These are phyloP conservation scores for Claviceps maximensis DNA, from an alignment of 2,329 filamentous ascomycete genomes.

Conservation along the genomic window DNA sequence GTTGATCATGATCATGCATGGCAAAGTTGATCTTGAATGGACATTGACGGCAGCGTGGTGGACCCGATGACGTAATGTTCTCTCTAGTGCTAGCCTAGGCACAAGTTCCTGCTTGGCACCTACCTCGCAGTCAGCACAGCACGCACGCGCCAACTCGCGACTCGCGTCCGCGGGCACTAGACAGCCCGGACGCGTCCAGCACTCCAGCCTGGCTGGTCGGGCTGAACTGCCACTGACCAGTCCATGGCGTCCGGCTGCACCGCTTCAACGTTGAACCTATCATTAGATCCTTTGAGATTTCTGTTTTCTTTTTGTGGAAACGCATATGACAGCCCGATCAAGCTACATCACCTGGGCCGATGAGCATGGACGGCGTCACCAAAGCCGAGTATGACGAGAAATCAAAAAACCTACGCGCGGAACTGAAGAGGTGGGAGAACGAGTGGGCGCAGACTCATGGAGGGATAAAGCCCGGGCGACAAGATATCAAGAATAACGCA, in stretches of 20 bases:
- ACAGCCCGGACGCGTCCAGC: neutral
- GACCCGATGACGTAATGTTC: no score
- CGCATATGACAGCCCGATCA: neutral
- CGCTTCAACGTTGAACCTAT: neutral
- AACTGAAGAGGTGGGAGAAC: constrained; percentile 64
- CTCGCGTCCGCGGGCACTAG: neutral
- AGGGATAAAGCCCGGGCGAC: constrained; percentile 55
- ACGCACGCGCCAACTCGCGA: no score
- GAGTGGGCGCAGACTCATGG: constrained; percentile 48
- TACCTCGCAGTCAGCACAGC: no score
- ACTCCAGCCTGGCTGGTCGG: neutral
- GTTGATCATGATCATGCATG: no score
- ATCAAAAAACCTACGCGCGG: constrained; percentile 44
- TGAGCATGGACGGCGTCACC: constrained; percentile 32
- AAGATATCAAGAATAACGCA: constrained; percentile 64
- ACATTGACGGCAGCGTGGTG: no score
- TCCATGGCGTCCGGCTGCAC: neutral
- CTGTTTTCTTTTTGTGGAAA: neutral
- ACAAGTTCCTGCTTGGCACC: no score
- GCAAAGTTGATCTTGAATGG: no score
- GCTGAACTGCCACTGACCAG: neutral
- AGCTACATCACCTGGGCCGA: neutral
- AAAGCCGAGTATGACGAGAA: constrained; percentile 34
- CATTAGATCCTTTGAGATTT: neutral
- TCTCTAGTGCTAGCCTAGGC: no score